Percentiles rank a stretch among this genome's conserved stretches.
Evolutionary conservation across 768 basidiomycete genomes (phyloP).

Genomic region (Mycena olivaceomarginata): DNA sequence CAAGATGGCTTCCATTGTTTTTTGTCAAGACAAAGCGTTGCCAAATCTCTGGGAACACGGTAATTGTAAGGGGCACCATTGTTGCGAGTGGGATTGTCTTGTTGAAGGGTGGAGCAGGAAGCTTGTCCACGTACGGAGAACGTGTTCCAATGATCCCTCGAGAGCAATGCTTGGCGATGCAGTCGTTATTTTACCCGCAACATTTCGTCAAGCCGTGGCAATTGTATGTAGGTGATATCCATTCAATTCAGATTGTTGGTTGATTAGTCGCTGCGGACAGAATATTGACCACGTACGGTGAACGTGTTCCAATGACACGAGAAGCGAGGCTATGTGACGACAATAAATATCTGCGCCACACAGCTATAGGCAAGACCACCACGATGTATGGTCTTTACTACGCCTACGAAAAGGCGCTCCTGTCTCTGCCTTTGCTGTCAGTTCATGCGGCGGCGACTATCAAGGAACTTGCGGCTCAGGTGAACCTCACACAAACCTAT

Average conservation of each 20-base stretch:
- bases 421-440: conserved; percentile 32
- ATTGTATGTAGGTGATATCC: neutral
- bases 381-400: conserved; percentile 21
- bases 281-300: neutral
- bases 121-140: neutral
- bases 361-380: neutral
- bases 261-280: neutral
- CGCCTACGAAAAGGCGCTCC: neutral
- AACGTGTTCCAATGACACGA: conserved; percentile 1
- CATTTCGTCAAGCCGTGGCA: neutral
- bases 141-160: too few species aligned
- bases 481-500: conserved; percentile 42
- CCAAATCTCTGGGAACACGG: neutral
- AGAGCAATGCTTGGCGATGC: too few species aligned
- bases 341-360: neutral
- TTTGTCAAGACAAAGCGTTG: too few species aligned
- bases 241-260: neutral
- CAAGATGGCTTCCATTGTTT: too few species aligned
- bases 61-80: neutral
- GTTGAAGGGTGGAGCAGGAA: neutral
- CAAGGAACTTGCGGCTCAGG: conserved; percentile 42
- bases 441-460: conserved; percentile 38
- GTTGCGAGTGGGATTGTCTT: neutral
- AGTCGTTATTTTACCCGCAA: too few species aligned
- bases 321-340: neutral